Conservation (phyloP, 2,329 filamentous ascomycete species). For the Penicillium sp. region DNA sequence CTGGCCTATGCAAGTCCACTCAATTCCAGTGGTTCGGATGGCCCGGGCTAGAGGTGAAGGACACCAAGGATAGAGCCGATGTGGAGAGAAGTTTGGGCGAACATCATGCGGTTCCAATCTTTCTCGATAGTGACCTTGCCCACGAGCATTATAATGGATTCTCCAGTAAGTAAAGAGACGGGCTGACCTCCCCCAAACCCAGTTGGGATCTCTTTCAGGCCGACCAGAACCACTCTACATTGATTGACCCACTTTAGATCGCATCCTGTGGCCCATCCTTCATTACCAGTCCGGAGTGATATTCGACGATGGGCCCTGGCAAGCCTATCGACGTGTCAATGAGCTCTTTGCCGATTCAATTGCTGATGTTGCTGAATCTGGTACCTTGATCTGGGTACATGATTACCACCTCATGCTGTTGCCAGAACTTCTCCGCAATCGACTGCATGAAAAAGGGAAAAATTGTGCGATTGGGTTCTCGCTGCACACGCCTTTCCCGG, state of each 20-base stretch:
- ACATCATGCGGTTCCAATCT: conserved; percentile 82
- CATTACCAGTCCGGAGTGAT: conserved; percentile 96
- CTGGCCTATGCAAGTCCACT: conserved; percentile 83
- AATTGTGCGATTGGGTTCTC: conserved; percentile 94
- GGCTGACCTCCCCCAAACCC: too few relatives aligned
- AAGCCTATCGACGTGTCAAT: conserved; percentile 85
- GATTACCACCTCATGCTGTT: conserved; percentile 95
- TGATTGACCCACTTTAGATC: too few relatives aligned
- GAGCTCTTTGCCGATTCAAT: conserved; percentile 83
- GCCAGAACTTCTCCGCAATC: conserved; percentile 80
- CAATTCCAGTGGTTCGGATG: conserved; percentile 96
- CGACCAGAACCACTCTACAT: too few relatives aligned
- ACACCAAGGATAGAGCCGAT: conserved; percentile 67
- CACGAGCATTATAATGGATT: conserved; percentile 96
- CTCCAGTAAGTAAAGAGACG: conserved; percentile 74
- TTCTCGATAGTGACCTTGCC: conserved; percentile 83
- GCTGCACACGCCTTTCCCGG: conserved; percentile 89
- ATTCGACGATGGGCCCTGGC: conserved; percentile 87
- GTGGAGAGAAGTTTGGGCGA: conserved; percentile 75
- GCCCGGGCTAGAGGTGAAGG: conserved; percentile 86
- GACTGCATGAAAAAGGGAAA: conserved; percentile 70
- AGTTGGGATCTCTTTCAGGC: too few relatives aligned
- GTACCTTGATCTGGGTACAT: conserved; percentile 90
- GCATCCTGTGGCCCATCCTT: conserved; percentile 94
- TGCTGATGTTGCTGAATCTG: conserved; percentile 78